Base-by-base conservation (phyloP, 2,329 filamentous ascomycete species). In the Alternaria arbusti region DNA sequence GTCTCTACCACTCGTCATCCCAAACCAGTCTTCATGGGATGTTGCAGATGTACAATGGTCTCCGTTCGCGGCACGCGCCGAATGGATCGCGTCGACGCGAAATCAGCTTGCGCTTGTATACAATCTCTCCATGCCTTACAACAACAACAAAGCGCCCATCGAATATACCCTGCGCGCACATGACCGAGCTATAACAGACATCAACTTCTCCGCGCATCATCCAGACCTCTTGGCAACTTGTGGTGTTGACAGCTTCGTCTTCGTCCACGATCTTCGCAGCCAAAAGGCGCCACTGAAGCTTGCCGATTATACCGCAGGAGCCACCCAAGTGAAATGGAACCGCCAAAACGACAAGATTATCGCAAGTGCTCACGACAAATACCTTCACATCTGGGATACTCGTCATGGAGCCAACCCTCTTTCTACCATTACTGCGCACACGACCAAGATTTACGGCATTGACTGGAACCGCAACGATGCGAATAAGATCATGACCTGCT, bases 11-110 rank as follows among this genome's bases (percentile, higher is more conserved):
- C 90, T 94, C 17, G 91, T 94, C 73, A 86, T 97, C 70, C 91
- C 91, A 66, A 93, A 97, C 80, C 91, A 93, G 59, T 90, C 93
- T 46, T 91, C 93, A n/a, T 97, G 94, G 93, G 89, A 97, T 55
- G 94, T 97, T 6, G 94, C 95, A 11, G 95, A 97, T 79, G 94
- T 97, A 28, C 95, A 97, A 80, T 97, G 95, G 95, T 97, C 93
- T 11, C 95, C 95, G 1, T 97, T 97, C 78, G 92, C 94, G 12
- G 89, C 88, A 20, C 88, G 94, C 51, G 92, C 97, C 78, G 94
- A 94, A 74, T 97, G 95, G 94, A 91, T 97, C 17, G 92, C 93
- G 36, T 97, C 93, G 63, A 97, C 94, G 1, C 95, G 94, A 17
- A 97, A 97, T 78, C 94, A 97, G 78, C 93, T 96, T 71, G 96